Conservation (phyloP, 768 basidiomycete genomes). For the Rhizopogon vulgaris region DNA sequence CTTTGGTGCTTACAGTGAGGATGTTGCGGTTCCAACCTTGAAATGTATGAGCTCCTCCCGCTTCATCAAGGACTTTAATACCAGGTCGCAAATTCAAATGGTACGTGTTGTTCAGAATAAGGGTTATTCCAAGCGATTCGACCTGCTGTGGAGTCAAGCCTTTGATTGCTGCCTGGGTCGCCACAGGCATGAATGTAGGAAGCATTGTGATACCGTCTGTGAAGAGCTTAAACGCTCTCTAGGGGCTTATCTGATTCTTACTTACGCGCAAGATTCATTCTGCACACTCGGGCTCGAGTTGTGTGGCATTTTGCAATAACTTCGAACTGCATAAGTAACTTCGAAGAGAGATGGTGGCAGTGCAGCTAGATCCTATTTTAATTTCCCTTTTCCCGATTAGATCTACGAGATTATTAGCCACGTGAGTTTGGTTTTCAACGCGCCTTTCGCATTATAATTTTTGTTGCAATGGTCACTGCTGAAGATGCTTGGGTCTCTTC, state of each 20-base stretch:
- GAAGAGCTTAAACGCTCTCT: conserved; percentile 1
- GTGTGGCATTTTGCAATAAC: conserved; percentile 76
- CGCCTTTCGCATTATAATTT: background rate
- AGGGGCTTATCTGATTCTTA: conserved; percentile 1
- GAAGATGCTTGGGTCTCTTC: conserved; percentile 17
- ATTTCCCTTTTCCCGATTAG: too few relatives aligned
- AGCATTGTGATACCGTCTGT: conserved; percentile 76
- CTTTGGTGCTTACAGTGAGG: conserved; percentile 53
- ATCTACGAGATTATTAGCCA: background rate
- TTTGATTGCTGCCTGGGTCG: conserved; percentile 89
- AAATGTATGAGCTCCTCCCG: conserved; percentile 84
- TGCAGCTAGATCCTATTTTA: background rate
- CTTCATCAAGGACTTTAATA: conserved; percentile 60
- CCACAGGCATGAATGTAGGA: conserved; percentile 92
- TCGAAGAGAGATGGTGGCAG: background rate
- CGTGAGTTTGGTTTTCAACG: background rate
- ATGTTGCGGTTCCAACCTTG: conserved; percentile 87
- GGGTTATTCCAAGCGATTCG: conserved; percentile 72
- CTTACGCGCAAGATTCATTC: conserved; percentile 78
- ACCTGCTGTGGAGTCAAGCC: conserved; percentile 83
- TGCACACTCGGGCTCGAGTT: conserved; percentile 77
- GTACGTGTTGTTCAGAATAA: conserved; percentile 88
- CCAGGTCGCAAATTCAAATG: conserved; percentile 87
- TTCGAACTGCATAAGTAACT: conserved; percentile 79
- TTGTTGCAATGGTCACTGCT: too few relatives aligned